These are phyloP conservation scores for Chlorella sp. DNA, from an alignment of 139 green algal species.

Conservation along the genomic window DNA sequence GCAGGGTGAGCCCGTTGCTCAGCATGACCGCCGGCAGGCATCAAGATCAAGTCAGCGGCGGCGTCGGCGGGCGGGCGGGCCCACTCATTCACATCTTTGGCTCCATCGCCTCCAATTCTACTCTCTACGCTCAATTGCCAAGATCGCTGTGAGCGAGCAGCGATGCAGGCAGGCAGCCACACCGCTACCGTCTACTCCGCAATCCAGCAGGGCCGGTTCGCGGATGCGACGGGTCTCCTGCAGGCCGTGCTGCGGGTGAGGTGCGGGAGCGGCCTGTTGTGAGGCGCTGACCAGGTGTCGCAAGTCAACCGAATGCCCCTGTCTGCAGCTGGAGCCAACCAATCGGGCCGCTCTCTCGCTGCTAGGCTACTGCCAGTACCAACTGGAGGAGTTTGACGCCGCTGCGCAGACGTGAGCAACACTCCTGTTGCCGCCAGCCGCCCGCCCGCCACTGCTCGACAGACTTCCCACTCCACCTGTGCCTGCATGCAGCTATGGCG, in stretches of 20 bases:
- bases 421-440: neutral
- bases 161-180: neutral
- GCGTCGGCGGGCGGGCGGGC: too few species aligned
- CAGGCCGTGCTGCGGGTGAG: constrained; percentile 20
- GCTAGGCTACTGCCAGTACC: constrained; percentile 21
- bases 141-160: neutral
- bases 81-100: neutral
- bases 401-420: constrained; percentile 11
- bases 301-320: neutral
- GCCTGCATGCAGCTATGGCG: neutral
- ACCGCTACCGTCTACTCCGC: constrained; percentile 1
- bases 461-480: neutral
- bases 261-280: neutral
- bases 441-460: neutral
- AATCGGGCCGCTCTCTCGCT: constrained; percentile 14
- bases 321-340: constrained; percentile 4
- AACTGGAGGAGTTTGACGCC: constrained; percentile 24
- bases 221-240: neutral
- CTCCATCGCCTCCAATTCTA: too few species aligned
- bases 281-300: neutral
- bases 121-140: neutral
- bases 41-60: too few species aligned
- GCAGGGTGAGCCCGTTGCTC: too few species aligned
- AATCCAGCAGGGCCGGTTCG: constrained; percentile 10
- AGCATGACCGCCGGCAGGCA: too few species aligned